Conservation (phyloP, 345 rosid genomes). For the Zanthoxylum bungeanum region DNA sequence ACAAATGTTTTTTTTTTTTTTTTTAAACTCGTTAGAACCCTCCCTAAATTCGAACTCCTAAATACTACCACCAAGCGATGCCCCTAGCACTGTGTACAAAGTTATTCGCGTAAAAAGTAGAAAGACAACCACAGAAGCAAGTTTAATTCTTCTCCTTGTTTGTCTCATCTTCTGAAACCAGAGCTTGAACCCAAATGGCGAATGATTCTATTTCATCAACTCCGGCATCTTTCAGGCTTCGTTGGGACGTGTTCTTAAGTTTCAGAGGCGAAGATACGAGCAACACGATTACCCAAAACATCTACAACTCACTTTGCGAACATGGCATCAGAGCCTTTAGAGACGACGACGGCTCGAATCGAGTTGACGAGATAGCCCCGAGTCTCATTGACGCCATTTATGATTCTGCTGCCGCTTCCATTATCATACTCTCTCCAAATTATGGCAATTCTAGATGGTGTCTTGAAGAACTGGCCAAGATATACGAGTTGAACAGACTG, state of each 20-base stretch:
- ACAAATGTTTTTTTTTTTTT: too few species aligned
- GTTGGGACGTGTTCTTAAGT: slow-evolving; percentile 54
- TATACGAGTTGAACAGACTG: slow-evolving; percentile 32
- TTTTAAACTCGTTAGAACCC: too few species aligned
- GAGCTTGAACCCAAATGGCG: slow-evolving; percentile 5
- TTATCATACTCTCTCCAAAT: slow-evolving; percentile 30
- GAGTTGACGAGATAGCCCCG: slow-evolving; percentile 41
- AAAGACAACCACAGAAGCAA: too few species aligned
- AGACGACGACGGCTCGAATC: slow-evolving; percentile 37
- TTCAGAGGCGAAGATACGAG: slow-evolving; percentile 61
- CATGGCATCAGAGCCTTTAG: slow-evolving; percentile 5
- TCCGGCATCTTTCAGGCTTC: slow-evolving; percentile 34
- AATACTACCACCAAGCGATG: too few species aligned
- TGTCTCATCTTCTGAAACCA: too few species aligned
- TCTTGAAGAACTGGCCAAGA: slow-evolving; percentile 43
- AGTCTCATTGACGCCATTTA: slow-evolving; percentile 39
- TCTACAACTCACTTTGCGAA: slow-evolving; percentile 17
- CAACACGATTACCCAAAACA: slow-evolving; percentile 20
- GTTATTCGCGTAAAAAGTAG: too few species aligned
- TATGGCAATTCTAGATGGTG: slow-evolving; percentile 52
- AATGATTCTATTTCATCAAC: neutral
- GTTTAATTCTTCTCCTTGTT: too few species aligned
- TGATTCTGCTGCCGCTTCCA: slow-evolving; percentile 49
- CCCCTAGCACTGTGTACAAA: too few species aligned
- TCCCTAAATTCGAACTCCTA: too few species aligned